Conservation (phyloP, 2,329 filamentous ascomycete genomes). For the Fusarium aywerte region DNA sequence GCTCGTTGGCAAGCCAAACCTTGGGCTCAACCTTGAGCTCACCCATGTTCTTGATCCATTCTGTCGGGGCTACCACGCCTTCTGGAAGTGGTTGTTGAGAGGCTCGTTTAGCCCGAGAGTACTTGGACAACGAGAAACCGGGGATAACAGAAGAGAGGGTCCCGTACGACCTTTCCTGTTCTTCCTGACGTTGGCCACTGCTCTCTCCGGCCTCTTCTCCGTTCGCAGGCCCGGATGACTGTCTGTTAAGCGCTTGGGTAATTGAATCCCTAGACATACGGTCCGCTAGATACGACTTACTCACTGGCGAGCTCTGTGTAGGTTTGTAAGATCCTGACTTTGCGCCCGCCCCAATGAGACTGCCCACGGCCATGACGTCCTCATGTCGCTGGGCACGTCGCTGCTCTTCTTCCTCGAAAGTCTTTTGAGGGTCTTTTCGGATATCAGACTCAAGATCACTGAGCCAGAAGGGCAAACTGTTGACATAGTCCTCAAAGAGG, state of each 20-base stretch:
- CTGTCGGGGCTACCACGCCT: constrained; percentile 84
- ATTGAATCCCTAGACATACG: constrained; percentile 57
- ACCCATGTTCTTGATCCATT: constrained; percentile 95
- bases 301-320: constrained; percentile 72
- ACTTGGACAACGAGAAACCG: constrained; percentile 83
- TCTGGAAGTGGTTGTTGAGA: constrained; percentile 72
- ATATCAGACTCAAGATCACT: constrained; percentile 93
- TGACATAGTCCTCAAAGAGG: constrained; percentile 95
- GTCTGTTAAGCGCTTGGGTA: constrained; percentile 45
- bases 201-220: constrained; percentile 52
- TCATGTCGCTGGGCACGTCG: constrained; percentile 82
- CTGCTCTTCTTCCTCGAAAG: constrained; percentile 92
- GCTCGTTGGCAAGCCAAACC: constrained; percentile 98
- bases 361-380: constrained; percentile 89
- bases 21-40: constrained; percentile 95
- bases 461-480: constrained; percentile 96
- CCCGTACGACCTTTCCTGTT: constrained; percentile 58
- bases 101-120: constrained; percentile 68
- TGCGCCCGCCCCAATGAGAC: constrained; percentile 77
- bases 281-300: constrained; percentile 72
- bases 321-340: constrained; percentile 65
- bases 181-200: constrained; percentile 52
- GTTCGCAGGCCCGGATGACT: constrained; percentile 38
- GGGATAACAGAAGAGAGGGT: constrained; percentile 80
- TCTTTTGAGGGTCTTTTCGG: constrained; percentile 87